Base-by-base conservation (phyloP, 2,329 filamentous ascomycete genomes). In the Colletotrichum horii region DNA sequence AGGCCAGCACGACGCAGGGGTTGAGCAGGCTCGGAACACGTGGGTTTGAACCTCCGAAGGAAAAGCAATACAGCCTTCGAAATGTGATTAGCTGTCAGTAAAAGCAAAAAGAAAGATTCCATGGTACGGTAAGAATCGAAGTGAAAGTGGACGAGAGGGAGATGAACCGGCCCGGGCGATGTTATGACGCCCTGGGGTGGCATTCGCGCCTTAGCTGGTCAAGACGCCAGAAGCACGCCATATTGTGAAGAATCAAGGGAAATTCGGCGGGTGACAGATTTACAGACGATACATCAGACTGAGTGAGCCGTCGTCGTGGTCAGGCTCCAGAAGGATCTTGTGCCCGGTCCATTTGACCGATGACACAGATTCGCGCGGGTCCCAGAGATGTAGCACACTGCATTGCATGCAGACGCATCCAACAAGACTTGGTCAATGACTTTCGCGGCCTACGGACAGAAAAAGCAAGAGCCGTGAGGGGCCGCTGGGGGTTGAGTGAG, bases 141-240 rank as follows among this genome's bases (percentile, higher is more conserved):
- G 8, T n/a, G 14, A 58, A 58, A 58, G 15, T 24, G 9, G 22
- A 28, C 9, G 7, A 19, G 22, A 52, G 15, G 24, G n/a, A 24
- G 4, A 64, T 65, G 72, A 30, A 7, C 26, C 48, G 43, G 32
- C 55, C 26, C 19, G 32, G 43, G 55, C 38, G 38, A 67, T 56
- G 61, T 16, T 28, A 30, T 67, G 15, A 56, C 38, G 15, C 62
- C 56, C 6, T 16, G 38, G 38, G 52, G 61, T 61, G 55, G 14
- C 6, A 48, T 43, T 48, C 52, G 24, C n/a, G 30, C 16, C 52
- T 48, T 4, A 26, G 24, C 8, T 28, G 7, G 32, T 34, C 22
- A 68, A 67, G 52, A 68, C 52, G 61, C 52, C 68, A 62, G 55
- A 66, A 72, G 72, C 72, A 71, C 72, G 61, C 72, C 56, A 55